Evolutionary conservation across 805 yeast genomes (phyloP), one percentile per base, ranked within the genome.

Genomic region (Saccharomycopsis olivae): DNA sequence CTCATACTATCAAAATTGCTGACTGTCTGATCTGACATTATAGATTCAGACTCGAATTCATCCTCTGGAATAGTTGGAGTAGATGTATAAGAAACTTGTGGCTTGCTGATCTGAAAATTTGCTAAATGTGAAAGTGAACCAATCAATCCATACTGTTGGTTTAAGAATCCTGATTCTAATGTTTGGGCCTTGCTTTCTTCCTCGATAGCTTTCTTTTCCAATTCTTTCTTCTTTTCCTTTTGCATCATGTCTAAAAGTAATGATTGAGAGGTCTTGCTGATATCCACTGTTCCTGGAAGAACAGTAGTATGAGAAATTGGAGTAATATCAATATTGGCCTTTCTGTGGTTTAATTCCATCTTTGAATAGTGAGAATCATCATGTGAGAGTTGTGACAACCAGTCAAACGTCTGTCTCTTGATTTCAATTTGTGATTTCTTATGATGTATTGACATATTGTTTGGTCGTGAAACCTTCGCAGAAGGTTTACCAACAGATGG

Each of bases 171-270:
- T 16, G 19, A 21, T 6, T 8, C 16, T 27, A 14, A 19, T 19
- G 4, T 34, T 34, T 34, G n/a, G 10, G n/a, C 10, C 15, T 8
- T 23, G n/a, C 9, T 20, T 19, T 20, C n/a, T 23, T 15, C 13
- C 6, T 9, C 5, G 6, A 13, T 28, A 9, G n/a, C 8, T 9
- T 28, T 28, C 27, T 13, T 18, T 18, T 13, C 34, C 45, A 14
- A 38, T 20, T 6, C 20, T 27, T 23, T 23, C 21, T 37, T 37
- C 38, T 15, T 39, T 36, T 19, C 41, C 33, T 23, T 33, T 21
- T 35, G 29, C 46, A 44, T 44, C 42, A 41, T 44, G 15, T 38
- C 46, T 25, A 41, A 38, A 6, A 44, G 30, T 19, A 44, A 32
- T 11, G 45, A 29, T 16, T 44, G 44, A 4, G 48, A 44, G 6